Evolutionary conservation across 192 early-diverging fungal genomes (phyloP).

Genomic region (Paraglomus brasilianum): DNA sequence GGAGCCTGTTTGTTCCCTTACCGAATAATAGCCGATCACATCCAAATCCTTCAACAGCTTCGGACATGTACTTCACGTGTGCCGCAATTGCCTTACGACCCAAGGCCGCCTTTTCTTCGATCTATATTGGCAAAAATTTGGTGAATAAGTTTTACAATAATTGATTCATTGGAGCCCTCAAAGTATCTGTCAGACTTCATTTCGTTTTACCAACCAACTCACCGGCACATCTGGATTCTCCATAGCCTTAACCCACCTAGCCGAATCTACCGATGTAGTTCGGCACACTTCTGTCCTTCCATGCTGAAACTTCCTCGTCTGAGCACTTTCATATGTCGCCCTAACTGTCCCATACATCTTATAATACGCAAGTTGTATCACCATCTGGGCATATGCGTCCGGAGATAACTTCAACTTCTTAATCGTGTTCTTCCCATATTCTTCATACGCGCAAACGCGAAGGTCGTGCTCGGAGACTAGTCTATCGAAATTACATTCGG

Average conservation of each 20-base stretch:
- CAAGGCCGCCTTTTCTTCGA: conserved; percentile 62
- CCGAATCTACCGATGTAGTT: conserved; percentile 71
- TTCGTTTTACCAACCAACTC: neutral
- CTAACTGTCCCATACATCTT: conserved; percentile 75
- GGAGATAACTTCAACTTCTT: conserved; percentile 80
- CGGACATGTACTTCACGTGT: conserved; percentile 80
- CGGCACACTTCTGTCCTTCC: conserved; percentile 96
- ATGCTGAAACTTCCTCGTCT: conserved; percentile 87
- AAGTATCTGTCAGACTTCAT: too few relatives aligned
- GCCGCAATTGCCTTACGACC: conserved; percentile 72
- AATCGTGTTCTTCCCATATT: conserved; percentile 93
- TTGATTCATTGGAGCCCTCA: neutral
- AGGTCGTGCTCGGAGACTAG: conserved; percentile 81
- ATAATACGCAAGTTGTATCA: conserved; percentile 95
- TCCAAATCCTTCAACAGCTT: conserved; percentile 78
- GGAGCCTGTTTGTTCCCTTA: neutral
- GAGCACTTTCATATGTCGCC: conserved; percentile 93
- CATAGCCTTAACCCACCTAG: conserved; percentile 87
- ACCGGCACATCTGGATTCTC: conserved; percentile 51
- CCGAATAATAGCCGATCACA: conserved; percentile 90
- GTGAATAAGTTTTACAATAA: neutral
- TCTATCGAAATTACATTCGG: conserved; percentile 77
- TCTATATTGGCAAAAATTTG: conserved; percentile 1
- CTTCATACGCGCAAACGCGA: conserved; percentile 76
- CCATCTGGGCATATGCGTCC: conserved; percentile 85